Percentiles rank a stretch among this genome's conserved stretches.
Evolutionary conservation across 768 basidiomycete species (phyloP).

Genomic region (Agaricus bisporus): DNA sequence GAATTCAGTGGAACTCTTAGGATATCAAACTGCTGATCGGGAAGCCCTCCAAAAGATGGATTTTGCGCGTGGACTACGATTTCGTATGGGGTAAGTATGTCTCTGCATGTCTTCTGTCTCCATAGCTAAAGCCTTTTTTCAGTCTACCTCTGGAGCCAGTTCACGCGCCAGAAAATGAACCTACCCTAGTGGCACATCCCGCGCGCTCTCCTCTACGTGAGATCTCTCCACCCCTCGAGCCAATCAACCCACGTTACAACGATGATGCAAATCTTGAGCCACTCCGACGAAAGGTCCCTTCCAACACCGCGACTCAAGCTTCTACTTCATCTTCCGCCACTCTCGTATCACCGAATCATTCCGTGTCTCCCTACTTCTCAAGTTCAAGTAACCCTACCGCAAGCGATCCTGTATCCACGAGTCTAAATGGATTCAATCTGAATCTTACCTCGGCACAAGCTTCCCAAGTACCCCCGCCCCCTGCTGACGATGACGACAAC

Average conservation of each 20-base stretch:
- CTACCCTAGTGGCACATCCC: slow-evolving; percentile 10
- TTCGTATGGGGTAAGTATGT: slow-evolving; percentile 61
- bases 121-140: background rate
- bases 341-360: slow-evolving; percentile 15
- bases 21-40: slow-evolving; percentile 58
- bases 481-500: background rate
- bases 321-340: slow-evolving; percentile 11
- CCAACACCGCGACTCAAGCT: slow-evolving; percentile 1
- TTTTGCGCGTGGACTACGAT: slow-evolving; percentile 56
- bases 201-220: slow-evolving; percentile 33
- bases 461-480: background rate
- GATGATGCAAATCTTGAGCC: slow-evolving; percentile 35
- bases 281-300: slow-evolving; percentile 30
- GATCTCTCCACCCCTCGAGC: slow-evolving; percentile 28
- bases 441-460: slow-evolving; percentile 8
- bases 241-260: slow-evolving; percentile 18
- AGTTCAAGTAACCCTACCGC: slow-evolving; percentile 10
- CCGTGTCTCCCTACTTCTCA: slow-evolving; percentile 8
- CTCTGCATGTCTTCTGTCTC: background rate
- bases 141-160: slow-evolving; percentile 11
- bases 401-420: no score
- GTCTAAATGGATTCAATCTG: background rate
- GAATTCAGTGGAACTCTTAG: slow-evolving; percentile 50
- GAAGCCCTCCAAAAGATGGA: slow-evolving; percentile 49
- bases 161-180: slow-evolving; percentile 17